Conservation (phyloP, 164 flowering plant species). For the Macadamia tetraphylla region DNA sequence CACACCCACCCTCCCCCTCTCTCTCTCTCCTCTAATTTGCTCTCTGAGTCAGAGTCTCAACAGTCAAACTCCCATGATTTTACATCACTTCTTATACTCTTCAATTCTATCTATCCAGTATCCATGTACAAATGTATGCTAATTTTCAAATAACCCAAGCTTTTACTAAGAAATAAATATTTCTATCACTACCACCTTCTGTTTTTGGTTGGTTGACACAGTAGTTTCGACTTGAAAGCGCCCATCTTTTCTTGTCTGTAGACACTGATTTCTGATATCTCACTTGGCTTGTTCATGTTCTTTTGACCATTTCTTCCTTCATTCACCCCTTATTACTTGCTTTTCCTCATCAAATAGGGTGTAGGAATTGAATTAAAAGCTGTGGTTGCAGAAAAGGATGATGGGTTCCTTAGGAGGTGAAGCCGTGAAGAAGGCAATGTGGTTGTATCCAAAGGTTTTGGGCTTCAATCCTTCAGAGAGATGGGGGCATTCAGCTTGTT, state of each 20-base stretch:
- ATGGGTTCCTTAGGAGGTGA: conserved; percentile 51
- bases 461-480: conserved; percentile 81
- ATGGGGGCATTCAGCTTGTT: conserved; percentile 98
- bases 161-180: neutral
- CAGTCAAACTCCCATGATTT: conserved; percentile 32
- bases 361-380: conserved; percentile 6
- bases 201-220: conserved; percentile 67
- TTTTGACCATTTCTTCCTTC: conserved; percentile 35
- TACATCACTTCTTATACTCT: conserved; percentile 36
- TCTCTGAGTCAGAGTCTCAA: conserved; percentile 2
- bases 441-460: conserved; percentile 76
- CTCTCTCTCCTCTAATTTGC: neutral
- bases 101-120: conserved; percentile 9
- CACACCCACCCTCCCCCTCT: neutral
- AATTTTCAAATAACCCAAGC: neutral
- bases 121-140: neutral
- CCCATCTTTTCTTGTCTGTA: conserved; percentile 95
- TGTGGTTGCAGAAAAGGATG: conserved; percentile 14
- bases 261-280: conserved; percentile 64
- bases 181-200: conserved; percentile 23
- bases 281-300: conserved; percentile 53
- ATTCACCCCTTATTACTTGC: conserved; percentile 1
- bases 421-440: conserved; percentile 69
- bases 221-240: conserved; percentile 81
- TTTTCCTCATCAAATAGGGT: conserved; percentile 5